Evolutionary conservation across 805 yeast species (phyloP).

Genomic region (Lipomyces starkeyi): DNA sequence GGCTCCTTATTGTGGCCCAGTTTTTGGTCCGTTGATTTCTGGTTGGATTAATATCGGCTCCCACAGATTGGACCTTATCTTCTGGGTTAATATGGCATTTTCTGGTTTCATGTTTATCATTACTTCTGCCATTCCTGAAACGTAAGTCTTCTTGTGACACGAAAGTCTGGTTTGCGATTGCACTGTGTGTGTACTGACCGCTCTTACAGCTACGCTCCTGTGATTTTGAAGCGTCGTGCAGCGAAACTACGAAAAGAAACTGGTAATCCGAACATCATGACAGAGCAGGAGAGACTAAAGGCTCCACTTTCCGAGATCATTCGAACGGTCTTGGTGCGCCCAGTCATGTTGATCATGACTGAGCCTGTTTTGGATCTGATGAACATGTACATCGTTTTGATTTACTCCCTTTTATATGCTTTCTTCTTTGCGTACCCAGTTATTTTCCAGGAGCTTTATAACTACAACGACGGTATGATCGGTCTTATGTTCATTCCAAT

Average conservation of each 20-base stretch:
- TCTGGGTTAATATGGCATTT: slow-evolving; percentile 93
- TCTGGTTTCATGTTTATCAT: slow-evolving; percentile 82
- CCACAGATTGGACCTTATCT: slow-evolving; percentile 64
- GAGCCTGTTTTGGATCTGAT: slow-evolving; percentile 87
- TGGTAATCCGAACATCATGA: slow-evolving; percentile 85
- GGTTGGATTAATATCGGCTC: slow-evolving; percentile 82
- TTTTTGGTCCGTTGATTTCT: slow-evolving; percentile 83
- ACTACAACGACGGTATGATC: slow-evolving; percentile 73
- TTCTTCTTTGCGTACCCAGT: slow-evolving; percentile 96
- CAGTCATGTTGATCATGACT: slow-evolving; percentile 69
- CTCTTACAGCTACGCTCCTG: slow-evolving; percentile 69
- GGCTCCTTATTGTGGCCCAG: slow-evolving; percentile 94
- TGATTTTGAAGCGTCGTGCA: slow-evolving; percentile 75
- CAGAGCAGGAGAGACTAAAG: slow-evolving; percentile 88
- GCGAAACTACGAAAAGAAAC: slow-evolving; percentile 73
- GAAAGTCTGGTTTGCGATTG: neutral
- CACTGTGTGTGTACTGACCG: neutral
- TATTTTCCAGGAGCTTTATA: slow-evolving; percentile 77
- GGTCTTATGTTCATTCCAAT: slow-evolving; percentile 92
- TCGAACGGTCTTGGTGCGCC: slow-evolving; percentile 72
- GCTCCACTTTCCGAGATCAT: slow-evolving; percentile 68
- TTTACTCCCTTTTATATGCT: slow-evolving; percentile 88
- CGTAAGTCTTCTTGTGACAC: slow-evolving; percentile 45
- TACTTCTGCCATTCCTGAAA: slow-evolving; percentile 77
- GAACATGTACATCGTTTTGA: slow-evolving; percentile 85